Conservation (phyloP, 495 filamentous ascomycete species). For the Hypoxylon rickii region DNA sequence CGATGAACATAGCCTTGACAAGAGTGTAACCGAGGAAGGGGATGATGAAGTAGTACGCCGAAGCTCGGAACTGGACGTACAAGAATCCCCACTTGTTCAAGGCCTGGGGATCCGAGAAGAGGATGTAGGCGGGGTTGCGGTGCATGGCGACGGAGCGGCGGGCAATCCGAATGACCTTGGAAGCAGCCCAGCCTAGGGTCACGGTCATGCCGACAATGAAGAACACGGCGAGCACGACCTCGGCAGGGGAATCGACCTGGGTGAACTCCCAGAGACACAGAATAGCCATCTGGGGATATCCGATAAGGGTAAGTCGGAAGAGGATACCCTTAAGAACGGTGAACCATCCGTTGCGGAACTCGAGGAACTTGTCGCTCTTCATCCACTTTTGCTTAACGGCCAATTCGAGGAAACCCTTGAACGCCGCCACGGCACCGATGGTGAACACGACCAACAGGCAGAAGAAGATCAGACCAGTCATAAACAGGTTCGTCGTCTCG, state of each 20-base stretch:
- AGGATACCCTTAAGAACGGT: conserved; percentile 86
- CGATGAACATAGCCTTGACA: conserved; percentile 90
- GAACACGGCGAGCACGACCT: conserved; percentile 85
- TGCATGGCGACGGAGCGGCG: conserved; percentile 88
- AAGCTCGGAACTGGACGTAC: conserved; percentile 96
- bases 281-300: conserved; percentile 89
- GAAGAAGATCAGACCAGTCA: conserved; percentile 91
- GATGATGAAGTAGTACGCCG: conserved; percentile 95
- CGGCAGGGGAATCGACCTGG: conserved; percentile 79
- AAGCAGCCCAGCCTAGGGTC: conserved; percentile 84
- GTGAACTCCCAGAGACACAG: conserved; percentile 97
- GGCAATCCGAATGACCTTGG: conserved; percentile 88
- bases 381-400: conserved; percentile 73
- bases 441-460: conserved; percentile 77
- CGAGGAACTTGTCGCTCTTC: conserved; percentile 84
- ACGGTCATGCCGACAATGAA: conserved; percentile 82
- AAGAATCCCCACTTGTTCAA: conserved; percentile 99
- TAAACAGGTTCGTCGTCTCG: conserved; percentile 90
- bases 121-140: conserved; percentile 95
- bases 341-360: conserved; percentile 89
- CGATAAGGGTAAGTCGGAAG: conserved; percentile 88
- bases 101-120: conserved; percentile 90
- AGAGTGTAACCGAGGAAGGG: conserved; percentile 79
- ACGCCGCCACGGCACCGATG: conserved; percentile 70
- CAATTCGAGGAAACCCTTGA: conserved; percentile 80